These are phyloP conservation scores for Agaricus blazei DNA, from an alignment of 768 basidiomycete species.

Conservation along the genomic window DNA sequence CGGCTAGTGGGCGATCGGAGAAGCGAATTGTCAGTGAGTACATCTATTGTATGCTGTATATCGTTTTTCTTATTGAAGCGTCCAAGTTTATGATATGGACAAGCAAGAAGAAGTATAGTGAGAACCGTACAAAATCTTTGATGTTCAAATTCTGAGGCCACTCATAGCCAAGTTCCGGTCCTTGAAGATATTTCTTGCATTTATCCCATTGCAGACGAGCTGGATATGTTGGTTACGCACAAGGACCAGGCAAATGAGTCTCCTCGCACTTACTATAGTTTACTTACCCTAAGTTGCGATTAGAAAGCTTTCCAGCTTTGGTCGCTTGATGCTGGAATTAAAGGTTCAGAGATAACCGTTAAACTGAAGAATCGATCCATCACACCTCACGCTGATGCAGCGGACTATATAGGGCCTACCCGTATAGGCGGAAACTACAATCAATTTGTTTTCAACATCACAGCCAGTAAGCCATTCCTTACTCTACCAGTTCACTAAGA, in stretches of 20 bases:
- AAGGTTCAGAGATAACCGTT: slow-evolving; percentile 5
- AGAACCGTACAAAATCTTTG: background rate
- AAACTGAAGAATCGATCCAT: slow-evolving; percentile 4
- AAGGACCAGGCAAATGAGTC: background rate
- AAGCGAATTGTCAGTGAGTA: slow-evolving; percentile 6
- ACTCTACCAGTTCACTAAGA: background rate
- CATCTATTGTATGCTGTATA: background rate
- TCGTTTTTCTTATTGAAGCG: background rate
- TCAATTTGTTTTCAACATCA: slow-evolving; percentile 3
- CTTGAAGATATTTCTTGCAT: slow-evolving; percentile 1
- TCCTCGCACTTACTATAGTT: background rate
- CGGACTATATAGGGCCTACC: slow-evolving; percentile 3
- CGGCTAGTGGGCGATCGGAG: slow-evolving; percentile 7
- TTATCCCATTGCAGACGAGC: background rate
- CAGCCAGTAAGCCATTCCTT: background rate
- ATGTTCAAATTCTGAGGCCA: background rate
- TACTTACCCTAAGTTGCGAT: background rate
- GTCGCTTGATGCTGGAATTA: slow-evolving; percentile 5
- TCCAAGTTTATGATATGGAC: slow-evolving; percentile 8
- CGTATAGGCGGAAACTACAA: slow-evolving; percentile 1
- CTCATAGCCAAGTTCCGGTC: slow-evolving; percentile 1
- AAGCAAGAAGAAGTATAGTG: slow-evolving; percentile 3
- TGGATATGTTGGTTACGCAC: slow-evolving; percentile 6
- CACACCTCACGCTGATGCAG: background rate
- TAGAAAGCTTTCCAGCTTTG: slow-evolving; percentile 8